These are phyloP conservation scores for Artemisia annua DNA, from an alignment of 129 eudicot genomes.

Conservation along the genomic window DNA sequence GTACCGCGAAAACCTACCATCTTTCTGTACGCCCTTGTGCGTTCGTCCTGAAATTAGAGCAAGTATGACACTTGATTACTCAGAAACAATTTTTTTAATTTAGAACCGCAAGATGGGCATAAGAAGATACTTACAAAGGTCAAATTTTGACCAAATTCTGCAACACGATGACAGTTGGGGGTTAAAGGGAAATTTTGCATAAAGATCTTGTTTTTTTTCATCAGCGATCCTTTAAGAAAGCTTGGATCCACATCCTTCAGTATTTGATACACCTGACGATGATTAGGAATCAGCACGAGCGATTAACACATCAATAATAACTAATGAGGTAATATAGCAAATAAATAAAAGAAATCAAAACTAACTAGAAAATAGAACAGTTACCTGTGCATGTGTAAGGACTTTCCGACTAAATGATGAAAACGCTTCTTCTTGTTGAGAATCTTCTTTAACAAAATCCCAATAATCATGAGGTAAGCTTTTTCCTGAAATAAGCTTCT, in stretches of 20 bases:
- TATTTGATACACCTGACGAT: conserved; percentile 58
- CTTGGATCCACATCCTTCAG: conserved; percentile 54
- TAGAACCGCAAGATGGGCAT: conserved; percentile 1
- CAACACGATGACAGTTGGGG: conserved; percentile 84
- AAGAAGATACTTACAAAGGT: conserved; percentile 59
- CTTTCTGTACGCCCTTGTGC: conserved; percentile 62
- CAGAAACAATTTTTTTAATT: not conserved
- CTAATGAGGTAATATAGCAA: not conserved
- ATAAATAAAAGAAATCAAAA: not conserved
- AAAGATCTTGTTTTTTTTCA: conserved; percentile 54
- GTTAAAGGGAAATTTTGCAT: conserved; percentile 71
- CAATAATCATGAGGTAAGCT: conserved; percentile 66
- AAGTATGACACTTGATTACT: conserved; percentile 10
- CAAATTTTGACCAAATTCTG: conserved; percentile 77
- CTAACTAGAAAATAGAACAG: not conserved
- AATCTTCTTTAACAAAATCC: conserved; percentile 66
- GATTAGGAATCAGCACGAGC: not conserved
- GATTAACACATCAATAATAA: not conserved
- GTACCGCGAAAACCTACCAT: conserved; percentile 63
- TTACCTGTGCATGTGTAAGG: conserved; percentile 78
- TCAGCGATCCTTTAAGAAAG: conserved; percentile 44
- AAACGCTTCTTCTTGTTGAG: conserved; percentile 42
- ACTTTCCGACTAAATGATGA: conserved; percentile 48
- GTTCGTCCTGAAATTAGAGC: conserved; percentile 58
- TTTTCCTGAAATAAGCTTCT: conserved; percentile 8